Percentiles rank a stretch among this genome's conserved stretches.
phyloP scores from a whole-genome alignment of 768 basidiomycete species.

The Suillus americanus region DNA sequence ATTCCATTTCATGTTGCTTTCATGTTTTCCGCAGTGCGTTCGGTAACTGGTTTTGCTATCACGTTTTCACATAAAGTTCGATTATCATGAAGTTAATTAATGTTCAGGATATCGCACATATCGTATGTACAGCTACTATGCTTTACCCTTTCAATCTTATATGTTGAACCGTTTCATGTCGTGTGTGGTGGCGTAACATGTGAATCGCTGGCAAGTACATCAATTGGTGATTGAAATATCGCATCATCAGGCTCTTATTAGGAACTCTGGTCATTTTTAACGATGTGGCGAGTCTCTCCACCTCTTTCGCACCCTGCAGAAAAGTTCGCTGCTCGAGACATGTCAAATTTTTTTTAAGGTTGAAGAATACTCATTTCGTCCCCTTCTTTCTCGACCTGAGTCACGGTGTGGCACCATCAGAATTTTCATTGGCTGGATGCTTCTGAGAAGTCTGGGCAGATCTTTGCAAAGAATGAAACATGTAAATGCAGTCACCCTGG shows the following conservation, averaged over 20 bases:
- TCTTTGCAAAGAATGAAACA: slow-evolving; percentile 21
- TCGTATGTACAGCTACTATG: neutral
- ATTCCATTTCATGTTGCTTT: neutral
- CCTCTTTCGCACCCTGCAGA: too few relatives aligned
- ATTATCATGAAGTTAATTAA: neutral
- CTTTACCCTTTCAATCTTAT: neutral
- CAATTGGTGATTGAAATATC: neutral
- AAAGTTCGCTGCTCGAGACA: too few relatives aligned
- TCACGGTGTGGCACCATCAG: too few relatives aligned
- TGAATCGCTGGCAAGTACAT: neutral
- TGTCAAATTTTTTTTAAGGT: too few relatives aligned
- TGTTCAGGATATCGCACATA: neutral
- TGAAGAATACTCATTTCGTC: too few relatives aligned
- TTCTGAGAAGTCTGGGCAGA: neutral
- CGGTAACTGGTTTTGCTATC: neutral
- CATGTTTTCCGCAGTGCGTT: neutral
- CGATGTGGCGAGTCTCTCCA: too few relatives aligned
- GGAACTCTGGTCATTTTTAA: too few relatives aligned
- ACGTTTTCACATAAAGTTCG: neutral
- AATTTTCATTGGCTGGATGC: slow-evolving; percentile 5
- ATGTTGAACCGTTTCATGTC: neutral
- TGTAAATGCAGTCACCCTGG: slow-evolving; percentile 19
- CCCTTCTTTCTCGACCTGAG: too few relatives aligned
- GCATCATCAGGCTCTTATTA: too few relatives aligned
- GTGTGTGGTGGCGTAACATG: neutral